Conservation (phyloP, 306 rosid genomes). For the Luffa aegyptiaca region DNA sequence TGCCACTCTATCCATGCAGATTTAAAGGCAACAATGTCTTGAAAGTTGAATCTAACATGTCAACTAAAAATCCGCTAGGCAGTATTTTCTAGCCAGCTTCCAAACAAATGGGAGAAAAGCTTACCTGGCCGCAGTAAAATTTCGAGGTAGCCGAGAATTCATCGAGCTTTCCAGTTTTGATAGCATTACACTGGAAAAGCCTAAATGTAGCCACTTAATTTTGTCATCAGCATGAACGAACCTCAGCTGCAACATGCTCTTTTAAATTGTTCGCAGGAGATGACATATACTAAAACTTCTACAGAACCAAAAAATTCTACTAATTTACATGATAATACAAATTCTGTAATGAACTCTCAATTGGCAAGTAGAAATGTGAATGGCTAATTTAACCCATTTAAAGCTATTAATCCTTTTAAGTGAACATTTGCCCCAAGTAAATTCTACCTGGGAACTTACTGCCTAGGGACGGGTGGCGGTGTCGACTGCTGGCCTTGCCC, state of each 20-base stretch:
- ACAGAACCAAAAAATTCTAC: constrained; percentile 19
- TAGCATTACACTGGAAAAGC: background rate
- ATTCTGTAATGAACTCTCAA: constrained; percentile 21
- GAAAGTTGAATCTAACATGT: constrained; percentile 1
- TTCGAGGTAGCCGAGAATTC: background rate
- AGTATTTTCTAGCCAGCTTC: background rate
- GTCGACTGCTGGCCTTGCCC: constrained; percentile 61
- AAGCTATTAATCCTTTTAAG: constrained; percentile 6
- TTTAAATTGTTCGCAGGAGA: background rate
- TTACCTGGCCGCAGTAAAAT: background rate
- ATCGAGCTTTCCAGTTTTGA: background rate
- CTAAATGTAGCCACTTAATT: background rate
- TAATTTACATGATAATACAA: constrained; percentile 50
- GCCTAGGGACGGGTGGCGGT: constrained; percentile 66
- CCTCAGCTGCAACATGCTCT: constrained; percentile 6
- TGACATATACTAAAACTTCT: background rate
- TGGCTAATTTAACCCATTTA: constrained; percentile 3
- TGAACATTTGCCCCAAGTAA: background rate
- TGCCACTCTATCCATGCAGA: background rate
- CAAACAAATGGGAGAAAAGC: background rate
- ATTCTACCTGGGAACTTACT: constrained; percentile 29
- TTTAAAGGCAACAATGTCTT: background rate
- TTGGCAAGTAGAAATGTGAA: constrained; percentile 1
- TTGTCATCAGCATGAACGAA: constrained; percentile 9
- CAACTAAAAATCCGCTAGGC: background rate